Conservation (phyloP, 2,329 filamentous ascomycete species). For the Xylaria hypoxylon region DNA sequence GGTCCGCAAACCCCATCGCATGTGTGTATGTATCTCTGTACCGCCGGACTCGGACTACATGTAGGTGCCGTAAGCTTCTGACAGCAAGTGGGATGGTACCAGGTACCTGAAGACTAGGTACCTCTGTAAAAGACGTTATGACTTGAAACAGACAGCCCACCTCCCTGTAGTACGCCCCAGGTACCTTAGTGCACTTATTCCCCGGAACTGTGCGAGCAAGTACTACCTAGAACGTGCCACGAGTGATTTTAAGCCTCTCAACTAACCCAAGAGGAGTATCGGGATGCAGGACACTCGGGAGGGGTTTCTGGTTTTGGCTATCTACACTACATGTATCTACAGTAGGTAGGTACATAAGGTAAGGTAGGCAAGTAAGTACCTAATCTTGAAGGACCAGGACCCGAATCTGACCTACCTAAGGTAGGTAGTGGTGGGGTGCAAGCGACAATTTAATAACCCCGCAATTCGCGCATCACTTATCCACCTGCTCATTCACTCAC, state of each 20-base stretch:
- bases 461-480: conserved; percentile 19
- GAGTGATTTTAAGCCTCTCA: background rate
- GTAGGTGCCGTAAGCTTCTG: background rate
- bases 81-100: background rate
- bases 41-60: conserved; percentile 6
- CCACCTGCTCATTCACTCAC: background rate
- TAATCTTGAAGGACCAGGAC: conserved; percentile 8
- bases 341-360: too few species aligned
- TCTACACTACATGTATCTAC: too few species aligned
- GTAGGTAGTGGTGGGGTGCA: conserved; percentile 23
- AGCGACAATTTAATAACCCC: conserved; percentile 24
- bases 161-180: background rate
- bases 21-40: conserved; percentile 18
- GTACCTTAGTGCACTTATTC: conserved; percentile 10
- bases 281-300: conserved; percentile 12
- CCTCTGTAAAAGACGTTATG: background rate
- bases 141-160: conserved; percentile 16
- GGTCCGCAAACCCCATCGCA: conserved; percentile 20
- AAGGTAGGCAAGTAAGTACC: too few species aligned
- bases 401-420: background rate
- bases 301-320: too few species aligned
- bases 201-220: conserved; percentile 13
- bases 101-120: background rate
- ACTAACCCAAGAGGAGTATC: conserved; percentile 3
- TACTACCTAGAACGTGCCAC: conserved; percentile 7